Evolutionary conservation across 257 asterid species (phyloP), one percentile per base, ranked within the genome.

Genomic region (Thymus mandschuricus): DNA sequence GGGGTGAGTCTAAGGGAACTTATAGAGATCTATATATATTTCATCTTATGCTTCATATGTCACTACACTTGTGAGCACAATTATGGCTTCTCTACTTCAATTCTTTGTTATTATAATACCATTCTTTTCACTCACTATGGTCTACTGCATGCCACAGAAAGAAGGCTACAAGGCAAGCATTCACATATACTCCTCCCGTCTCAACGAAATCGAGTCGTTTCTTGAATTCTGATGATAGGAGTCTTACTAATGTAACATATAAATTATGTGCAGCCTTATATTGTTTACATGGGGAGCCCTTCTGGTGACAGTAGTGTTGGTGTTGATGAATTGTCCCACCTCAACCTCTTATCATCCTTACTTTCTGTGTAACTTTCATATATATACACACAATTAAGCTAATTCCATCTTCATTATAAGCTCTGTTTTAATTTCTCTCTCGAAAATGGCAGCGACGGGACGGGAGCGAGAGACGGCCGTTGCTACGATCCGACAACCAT

Each of bases 271-370:
- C 89, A 88, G 96, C 86, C 88, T 72, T 83, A 88, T 79, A 79
- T 88, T 51, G 86, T 86, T 40, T 88, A 88, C 49, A 83, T 88
- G 96, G 96, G 96, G 51, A 82, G 90, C 78, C 72, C 84, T 57
- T 76, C 73, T 28, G 79, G 73, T 43, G 60, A 10, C 43, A 45
- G 15, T 63, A 79, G 64, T 65, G 64, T 15, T 11, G 66, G 60
- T 31, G 78, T 34, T 34, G 38, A 34, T 2, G 38, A 83, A n/a
- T 49, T 55, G 30, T 76, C 82, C 15, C 85, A 83, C 79, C 40
- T 81, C 62, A 80, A 71, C 48, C 12, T 88, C 43, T 72, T 88
- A 54, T 80, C 90, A 8, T 84, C 92, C 64, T 46, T 88, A 43
- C 72, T 76, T 64, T 82, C 89, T 61, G 83, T 87, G 92, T 86